These are phyloP conservation scores for Keithomyces neogunnii DNA, from an alignment of 2,329 filamentous ascomycete genomes.

Conservation along the genomic window DNA sequence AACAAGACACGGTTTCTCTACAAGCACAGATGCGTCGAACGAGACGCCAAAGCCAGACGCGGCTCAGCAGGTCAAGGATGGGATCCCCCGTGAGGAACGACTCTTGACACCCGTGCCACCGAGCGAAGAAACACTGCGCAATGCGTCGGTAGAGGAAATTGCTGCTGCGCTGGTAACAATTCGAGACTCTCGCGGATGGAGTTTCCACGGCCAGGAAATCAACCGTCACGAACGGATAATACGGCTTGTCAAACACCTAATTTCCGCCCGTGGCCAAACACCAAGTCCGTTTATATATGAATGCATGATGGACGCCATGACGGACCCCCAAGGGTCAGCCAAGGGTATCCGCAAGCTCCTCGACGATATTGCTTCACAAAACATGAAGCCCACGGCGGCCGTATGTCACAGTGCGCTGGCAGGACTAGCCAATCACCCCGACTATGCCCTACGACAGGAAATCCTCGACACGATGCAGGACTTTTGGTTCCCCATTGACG, in stretches of 20 bases:
- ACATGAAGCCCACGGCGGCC: slow-evolving; percentile 53
- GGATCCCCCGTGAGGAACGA: slow-evolving; percentile 5
- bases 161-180: slow-evolving; percentile 18
- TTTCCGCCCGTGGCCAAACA: slow-evolving; percentile 44
- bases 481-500: slow-evolving; percentile 48
- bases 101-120: slow-evolving; percentile 13
- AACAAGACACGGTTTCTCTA: neutral
- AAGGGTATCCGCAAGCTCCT: slow-evolving; percentile 55
- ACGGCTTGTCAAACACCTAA: slow-evolving; percentile 46
- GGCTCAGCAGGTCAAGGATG: neutral
- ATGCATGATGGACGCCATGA: slow-evolving; percentile 65
- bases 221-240: slow-evolving; percentile 21
- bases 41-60: neutral
- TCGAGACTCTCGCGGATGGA: slow-evolving; percentile 13
- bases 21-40: neutral
- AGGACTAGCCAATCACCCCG: slow-evolving; percentile 73
- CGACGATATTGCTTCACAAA: slow-evolving; percentile 58
- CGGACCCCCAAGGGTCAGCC: slow-evolving; percentile 58
- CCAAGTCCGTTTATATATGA: slow-evolving; percentile 60
- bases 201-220: slow-evolving; percentile 10
- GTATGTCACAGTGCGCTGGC: slow-evolving; percentile 65
- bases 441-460: slow-evolving; percentile 66
- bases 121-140: slow-evolving; percentile 10
- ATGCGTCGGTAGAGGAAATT: slow-evolving; percentile 17
- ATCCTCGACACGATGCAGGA: slow-evolving; percentile 67